A percentile compares a stretch with the other conserved stretches of the same genome.
phyloP scores from a whole-genome alignment of 441 rosid genomes.

The Mallotus repandus region DNA sequence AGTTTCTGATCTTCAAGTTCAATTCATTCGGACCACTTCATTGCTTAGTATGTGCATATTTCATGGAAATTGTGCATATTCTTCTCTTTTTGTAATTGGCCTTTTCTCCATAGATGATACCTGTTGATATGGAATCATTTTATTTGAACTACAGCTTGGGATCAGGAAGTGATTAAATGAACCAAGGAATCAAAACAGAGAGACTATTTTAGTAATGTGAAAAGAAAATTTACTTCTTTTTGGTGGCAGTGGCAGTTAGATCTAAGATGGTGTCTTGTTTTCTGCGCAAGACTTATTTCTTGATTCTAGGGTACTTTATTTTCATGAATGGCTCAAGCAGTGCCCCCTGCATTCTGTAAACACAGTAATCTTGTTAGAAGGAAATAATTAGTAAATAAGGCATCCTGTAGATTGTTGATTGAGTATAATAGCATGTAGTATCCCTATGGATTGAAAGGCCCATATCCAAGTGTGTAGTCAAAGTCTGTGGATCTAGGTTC shows the following conservation, averaged over 20 bases:
- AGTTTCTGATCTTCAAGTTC: slow-evolving; percentile 2
- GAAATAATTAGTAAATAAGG: neutral
- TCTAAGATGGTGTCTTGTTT: neutral
- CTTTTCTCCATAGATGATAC: neutral
- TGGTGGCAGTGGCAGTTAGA: neutral
- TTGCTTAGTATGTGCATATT: neutral
- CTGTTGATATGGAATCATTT: neutral
- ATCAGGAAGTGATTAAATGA: neutral
- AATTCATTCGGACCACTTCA: neutral
- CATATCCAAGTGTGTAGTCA: neutral
- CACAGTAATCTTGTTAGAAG: slow-evolving; percentile 5
- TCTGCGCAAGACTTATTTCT: neutral
- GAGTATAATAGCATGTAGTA: neutral
- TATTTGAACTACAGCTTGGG: neutral
- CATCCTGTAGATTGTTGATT: no score
- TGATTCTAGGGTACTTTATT: neutral
- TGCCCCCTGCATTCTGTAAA: neutral
- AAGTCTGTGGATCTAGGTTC: slow-evolving; percentile 1
- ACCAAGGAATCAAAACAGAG: neutral
- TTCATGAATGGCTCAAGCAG: neutral
- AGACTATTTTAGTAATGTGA: neutral
- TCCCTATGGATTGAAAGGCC: neutral
- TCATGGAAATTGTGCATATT: neutral
- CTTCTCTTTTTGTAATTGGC: neutral
- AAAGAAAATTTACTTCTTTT: neutral